Percentiles rank a stretch among this genome's conserved stretches.
phyloP scores from a whole-genome alignment of 371 early-diverging fungal species.

The Lichtheimia corymbifera region DNA sequence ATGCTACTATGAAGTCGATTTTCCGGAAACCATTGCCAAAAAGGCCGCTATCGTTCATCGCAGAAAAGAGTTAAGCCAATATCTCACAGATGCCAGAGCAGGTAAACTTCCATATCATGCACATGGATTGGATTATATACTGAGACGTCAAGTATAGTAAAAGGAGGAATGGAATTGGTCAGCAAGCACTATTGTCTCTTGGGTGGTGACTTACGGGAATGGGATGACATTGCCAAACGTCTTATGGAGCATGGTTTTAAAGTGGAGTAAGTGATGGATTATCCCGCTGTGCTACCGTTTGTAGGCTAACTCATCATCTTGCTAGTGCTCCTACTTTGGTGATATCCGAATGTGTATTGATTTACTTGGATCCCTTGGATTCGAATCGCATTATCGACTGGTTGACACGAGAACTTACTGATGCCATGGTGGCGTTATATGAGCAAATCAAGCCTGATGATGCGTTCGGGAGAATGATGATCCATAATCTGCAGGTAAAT shows the following conservation, averaged over 20 bases:
- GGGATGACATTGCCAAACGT: conserved; percentile 52
- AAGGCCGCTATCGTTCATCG: conserved; percentile 75
- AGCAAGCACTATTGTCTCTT: conserved; percentile 69
- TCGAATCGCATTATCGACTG: conserved; percentile 72
- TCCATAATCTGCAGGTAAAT: conserved; percentile 72
- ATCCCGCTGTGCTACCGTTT: neutral
- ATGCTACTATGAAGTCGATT: conserved; percentile 90
- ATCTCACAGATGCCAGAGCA: neutral
- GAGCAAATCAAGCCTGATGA: conserved; percentile 92
- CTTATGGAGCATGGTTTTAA: conserved; percentile 73
- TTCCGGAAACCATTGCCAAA: conserved; percentile 78
- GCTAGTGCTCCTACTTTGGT: conserved; percentile 80
- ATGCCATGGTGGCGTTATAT: conserved; percentile 74
- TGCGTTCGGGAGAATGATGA: conserved; percentile 91
- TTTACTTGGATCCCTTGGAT: conserved; percentile 75
- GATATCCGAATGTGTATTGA: conserved; percentile 91
- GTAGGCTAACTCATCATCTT: neutral
- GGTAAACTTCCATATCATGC: too few relatives aligned
- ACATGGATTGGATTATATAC: too few relatives aligned
- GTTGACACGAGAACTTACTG: conserved; percentile 53
- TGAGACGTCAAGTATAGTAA: conserved; percentile 27
- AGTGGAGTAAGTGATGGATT: conserved; percentile 32
- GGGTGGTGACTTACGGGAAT: conserved; percentile 82
- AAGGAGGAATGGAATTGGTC: conserved; percentile 76
- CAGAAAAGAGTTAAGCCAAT: conserved; percentile 2